Conservation (phyloP, 2,329 filamentous ascomycete species). For the Alternaria sp. region DNA sequence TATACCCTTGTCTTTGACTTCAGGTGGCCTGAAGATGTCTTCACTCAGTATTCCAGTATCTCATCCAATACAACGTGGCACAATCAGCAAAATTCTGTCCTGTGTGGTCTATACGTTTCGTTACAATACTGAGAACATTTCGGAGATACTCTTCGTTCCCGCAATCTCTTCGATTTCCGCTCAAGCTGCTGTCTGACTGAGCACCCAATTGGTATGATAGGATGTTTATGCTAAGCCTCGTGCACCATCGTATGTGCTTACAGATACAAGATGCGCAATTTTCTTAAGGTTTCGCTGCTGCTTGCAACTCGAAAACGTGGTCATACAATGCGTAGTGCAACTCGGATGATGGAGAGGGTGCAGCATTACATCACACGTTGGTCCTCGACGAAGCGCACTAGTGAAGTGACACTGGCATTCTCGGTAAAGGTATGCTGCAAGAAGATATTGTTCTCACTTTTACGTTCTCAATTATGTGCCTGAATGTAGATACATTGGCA, state of each 20-base stretch:
- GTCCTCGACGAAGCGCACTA: background rate
- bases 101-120: no score
- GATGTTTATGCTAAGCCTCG: no score
- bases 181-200: no score
- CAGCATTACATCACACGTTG: background rate
- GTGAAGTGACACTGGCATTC: background rate
- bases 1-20: background rate
- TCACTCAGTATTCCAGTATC: background rate
- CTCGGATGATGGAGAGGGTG: background rate
- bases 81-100: no score
- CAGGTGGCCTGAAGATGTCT: background rate
- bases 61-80: background rate
- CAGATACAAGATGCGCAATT: background rate
- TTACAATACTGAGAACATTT: no score
- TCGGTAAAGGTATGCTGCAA: background rate
- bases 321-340: background rate
- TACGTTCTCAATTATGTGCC: background rate
- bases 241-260: no score
- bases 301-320: background rate
- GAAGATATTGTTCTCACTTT: background rate
- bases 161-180: no score
- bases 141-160: no score
- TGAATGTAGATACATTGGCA: accelerated
- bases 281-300: background rate
- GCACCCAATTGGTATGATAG: no score